Conservation (phyloP, 306 rosid genomes). For the Malus domestica region ASM211411v1 NC_041790.1:25862001-25862500, state of each 20-base stretch:
- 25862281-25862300: neutral
- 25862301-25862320: neutral
- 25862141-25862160: accelerated
- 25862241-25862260: neutral
- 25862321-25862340: neutral
- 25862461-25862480: neutral
- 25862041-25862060: neutral
- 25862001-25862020: neutral
- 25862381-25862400: neutral
- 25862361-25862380: neutral
- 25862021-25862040: too few relatives aligned
- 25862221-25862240: neutral
- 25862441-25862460: neutral
- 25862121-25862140: too few relatives aligned
- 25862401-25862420: neutral
- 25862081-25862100: too few relatives aligned
- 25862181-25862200: neutral
- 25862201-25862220: too few relatives aligned
- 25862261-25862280: neutral
- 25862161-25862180: neutral
- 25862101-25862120: neutral
- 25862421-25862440: neutral
- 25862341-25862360: neutral
- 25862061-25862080: neutral
- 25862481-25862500: neutral